Base-by-base conservation (phyloP, 305 asterid genomes). In the Fraxinus nigra region DNA sequence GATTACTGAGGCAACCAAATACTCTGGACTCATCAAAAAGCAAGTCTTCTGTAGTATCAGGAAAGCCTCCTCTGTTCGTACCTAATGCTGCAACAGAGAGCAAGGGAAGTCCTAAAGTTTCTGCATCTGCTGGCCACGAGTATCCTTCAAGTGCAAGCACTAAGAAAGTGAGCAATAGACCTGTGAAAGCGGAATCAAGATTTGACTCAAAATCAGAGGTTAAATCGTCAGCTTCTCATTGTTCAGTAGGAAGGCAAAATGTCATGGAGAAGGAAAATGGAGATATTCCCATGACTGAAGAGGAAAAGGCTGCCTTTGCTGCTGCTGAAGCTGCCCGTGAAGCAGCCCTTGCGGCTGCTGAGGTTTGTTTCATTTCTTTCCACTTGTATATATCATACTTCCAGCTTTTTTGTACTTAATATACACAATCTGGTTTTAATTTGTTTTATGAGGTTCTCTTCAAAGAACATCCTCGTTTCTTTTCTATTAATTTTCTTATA, bases 291-390 rank as follows among this genome's bases (percentile, higher is more conserved):
- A 88, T 94, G 92, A 90, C 98, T 77, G 97, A 95, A 82, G 98
- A 95, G 89, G 99, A 97, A 85, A 91, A 87, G 88, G 93, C 95
- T 82, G 99, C 99, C 65, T 84, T 91, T 85, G 98, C 92, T 72
- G 97, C 94, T 82, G 98, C 98, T 76, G 98, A 97, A 88, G 98
- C 93, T 75, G 97, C 99, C 84, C 98, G 90, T 77, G 90, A 91
- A 89, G 97, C 98, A 22, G 98, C 97, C 59, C 78, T 90, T 86
- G 98, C 97, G 73, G 99, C 98, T 88, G 98, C 95, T 32, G 92
- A 97, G 98, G 99, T 97, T 89, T 84, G 94, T 75, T 84, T 56
- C 28, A 56, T 18, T 56, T 72, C 59, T 84, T 77, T 33, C 78
- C 69, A 13, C 72, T 48, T 35, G 46, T 56, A n/a, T 74, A n/a